Base-by-base conservation (phyloP, 202 grass and related monocot species). In the Zoysia matrella region DNA sequence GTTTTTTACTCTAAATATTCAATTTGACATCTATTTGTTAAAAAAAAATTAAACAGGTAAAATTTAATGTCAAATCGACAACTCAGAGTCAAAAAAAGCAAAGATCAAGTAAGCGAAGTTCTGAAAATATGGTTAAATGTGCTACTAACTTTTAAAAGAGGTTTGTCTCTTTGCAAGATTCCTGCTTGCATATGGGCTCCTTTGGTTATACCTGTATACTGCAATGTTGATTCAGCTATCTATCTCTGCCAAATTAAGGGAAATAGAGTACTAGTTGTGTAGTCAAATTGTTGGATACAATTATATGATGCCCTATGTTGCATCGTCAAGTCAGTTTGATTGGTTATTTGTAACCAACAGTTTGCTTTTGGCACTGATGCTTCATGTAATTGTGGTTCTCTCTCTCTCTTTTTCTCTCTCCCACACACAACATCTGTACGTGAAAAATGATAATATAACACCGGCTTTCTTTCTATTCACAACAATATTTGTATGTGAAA, bases 101-200 rank as follows among this genome's bases (percentile, higher is more conserved):
- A 36, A 36, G 30, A 36, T 36, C 30, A 36, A 36, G 1, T 36
- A 36, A 36, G 30, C 30, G 30, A 36, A 36, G 30, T 36, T 36
- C 30, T 36, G 30, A 36, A 36, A 36, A 36, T 36, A 36, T 36
- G 30, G 30, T 36, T 36, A 36, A 36, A 36, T 36, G 30, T 36
- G 30, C 30, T 36, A 36, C 30, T 36, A 36, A 36, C 30, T 36
- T 36, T 36, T 36, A 36, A 36, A 36, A 36, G 30, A 36, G 30
- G 30, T 36, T 36, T 36, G 30, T 36, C 30, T 36, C 30, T 54
- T 68, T 78, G 52, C 71, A 73, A 85, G 74, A 55, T 53, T 85
- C 68, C 51, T 76, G 47, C 58, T 84, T 81, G 85, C 72, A 44
- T 69, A 83, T 85, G 13, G 8, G 6, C 46, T 78, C 65, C 36